Conservation (phyloP, 2,329 filamentous ascomycete species). For the Coniosporium tulheliwenetii region DNA sequence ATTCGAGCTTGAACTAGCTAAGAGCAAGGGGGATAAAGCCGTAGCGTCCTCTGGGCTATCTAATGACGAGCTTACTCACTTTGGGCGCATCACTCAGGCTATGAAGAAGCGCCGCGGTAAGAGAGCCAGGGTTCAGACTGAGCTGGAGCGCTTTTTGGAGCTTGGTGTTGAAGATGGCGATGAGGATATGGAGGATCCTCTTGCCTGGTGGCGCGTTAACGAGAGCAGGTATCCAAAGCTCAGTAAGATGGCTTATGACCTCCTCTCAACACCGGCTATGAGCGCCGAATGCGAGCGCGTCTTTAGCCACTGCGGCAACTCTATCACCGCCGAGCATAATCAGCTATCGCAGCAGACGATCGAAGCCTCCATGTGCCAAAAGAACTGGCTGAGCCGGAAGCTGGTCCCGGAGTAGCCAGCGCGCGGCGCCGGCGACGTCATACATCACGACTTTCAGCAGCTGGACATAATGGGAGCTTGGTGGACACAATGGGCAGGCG, state of each 20-base stretch:
- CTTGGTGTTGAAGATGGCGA: too few species aligned
- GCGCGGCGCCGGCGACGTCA: neutral
- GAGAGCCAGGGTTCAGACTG: too few species aligned
- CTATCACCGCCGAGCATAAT: neutral
- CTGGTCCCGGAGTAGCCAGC: neutral
- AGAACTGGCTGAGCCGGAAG: neutral
- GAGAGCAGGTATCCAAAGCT: neutral
- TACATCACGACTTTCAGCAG: neutral
- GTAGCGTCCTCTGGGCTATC: neutral
- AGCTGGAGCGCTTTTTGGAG: neutral
- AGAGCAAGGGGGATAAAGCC: neutral
- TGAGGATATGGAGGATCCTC: neutral
- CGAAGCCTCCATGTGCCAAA: neutral
- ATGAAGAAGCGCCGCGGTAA: too few species aligned
- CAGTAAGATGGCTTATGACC: neutral
- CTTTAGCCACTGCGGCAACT: neutral
- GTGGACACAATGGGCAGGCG: too few species aligned
- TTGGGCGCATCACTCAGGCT: neutral
- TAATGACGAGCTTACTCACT: neutral
- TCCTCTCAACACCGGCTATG: neutral
- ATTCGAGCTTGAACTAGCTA: neutral
- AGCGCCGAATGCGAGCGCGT: neutral
- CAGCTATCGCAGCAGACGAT: neutral
- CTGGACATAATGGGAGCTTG: too few species aligned
- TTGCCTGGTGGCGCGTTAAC: neutral